phyloP scores from a whole-genome alignment of 441 rosid species.

The Codiaeum variegatum region DNA sequence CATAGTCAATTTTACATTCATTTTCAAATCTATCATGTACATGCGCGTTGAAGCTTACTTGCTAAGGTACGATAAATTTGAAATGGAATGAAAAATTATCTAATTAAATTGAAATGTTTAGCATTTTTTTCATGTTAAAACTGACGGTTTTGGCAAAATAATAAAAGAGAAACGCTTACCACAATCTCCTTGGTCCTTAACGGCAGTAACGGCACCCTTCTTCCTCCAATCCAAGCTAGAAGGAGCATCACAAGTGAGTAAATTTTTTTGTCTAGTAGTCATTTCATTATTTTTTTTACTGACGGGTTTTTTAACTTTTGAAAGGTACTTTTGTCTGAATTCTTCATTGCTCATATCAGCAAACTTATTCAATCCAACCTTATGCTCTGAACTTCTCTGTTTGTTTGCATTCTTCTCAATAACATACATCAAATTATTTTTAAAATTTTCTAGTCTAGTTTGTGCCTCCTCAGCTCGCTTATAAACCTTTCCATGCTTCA shows the following conservation, averaged over 20 bases:
- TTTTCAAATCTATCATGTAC: too few relatives aligned
- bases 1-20: too few relatives aligned
- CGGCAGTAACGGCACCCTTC: constrained; percentile 45
- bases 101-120: too few relatives aligned
- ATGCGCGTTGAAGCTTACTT: too few relatives aligned
- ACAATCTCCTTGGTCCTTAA: constrained; percentile 60
- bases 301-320: constrained; percentile 46
- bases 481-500: constrained; percentile 47
- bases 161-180: too few relatives aligned
- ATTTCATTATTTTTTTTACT: constrained; percentile 19
- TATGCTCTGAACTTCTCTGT: constrained; percentile 15
- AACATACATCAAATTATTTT: constrained; percentile 48
- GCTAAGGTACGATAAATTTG: too few relatives aligned
- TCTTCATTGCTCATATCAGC: constrained; percentile 73
- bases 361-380: constrained; percentile 58
- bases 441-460: constrained; percentile 36
- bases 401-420: constrained; percentile 34
- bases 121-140: too few relatives aligned
- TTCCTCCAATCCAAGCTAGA: constrained; percentile 66
- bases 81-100: too few relatives aligned
- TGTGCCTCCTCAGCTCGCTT: constrained; percentile 40
- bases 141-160: too few relatives aligned
- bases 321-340: constrained; percentile 38
- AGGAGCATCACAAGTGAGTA: constrained; percentile 41
- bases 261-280: constrained; percentile 18